A percentile compares a stretch with the other conserved stretches of the same genome.
Conservation (phyloP, 2,329 filamentous ascomycete genomes). For the Aureobasidium melanogenum region DNA sequence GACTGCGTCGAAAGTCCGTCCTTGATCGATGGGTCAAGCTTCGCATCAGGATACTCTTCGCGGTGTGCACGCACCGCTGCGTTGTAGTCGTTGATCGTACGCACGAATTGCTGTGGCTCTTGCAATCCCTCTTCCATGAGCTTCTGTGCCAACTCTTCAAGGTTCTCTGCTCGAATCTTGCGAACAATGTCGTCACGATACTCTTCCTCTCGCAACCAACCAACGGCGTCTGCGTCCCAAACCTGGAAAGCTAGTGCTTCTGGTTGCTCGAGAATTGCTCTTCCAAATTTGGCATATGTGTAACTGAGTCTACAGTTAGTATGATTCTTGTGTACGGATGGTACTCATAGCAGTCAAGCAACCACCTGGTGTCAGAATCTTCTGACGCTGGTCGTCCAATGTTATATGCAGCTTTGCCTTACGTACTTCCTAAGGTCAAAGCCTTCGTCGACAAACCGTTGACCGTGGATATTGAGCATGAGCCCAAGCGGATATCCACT, state of each 20-base stretch:
- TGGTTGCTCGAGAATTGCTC: constrained; percentile 52
- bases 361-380: no score
- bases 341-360: no score
- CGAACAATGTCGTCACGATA: constrained; percentile 51
- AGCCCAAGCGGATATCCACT: constrained; percentile 59
- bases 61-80: constrained; percentile 42
- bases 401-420: no score
- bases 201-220: constrained; percentile 52
- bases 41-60: constrained; percentile 34
- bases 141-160: constrained; percentile 49
- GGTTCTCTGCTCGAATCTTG: constrained; percentile 40
- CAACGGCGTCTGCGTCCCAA: constrained; percentile 47
- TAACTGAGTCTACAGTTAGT: no score
- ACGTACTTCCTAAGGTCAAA: constrained; percentile 56
- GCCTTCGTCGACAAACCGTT: constrained; percentile 59
- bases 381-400: no score
- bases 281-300: constrained; percentile 58
- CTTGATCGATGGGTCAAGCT: constrained; percentile 52
- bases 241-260: constrained; percentile 53
- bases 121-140: constrained; percentile 40
- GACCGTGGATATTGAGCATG: constrained; percentile 52
- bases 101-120: constrained; percentile 38
- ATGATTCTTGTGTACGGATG: no score
- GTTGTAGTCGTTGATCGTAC: constrained; percentile 50
- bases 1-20: constrained; percentile 56